Percentiles rank a stretch among this genome's conserved stretches.
These are phyloP conservation scores for Zygoascus tannicola DNA, from an alignment of 805 yeast genomes.

Conservation along the genomic window DNA sequence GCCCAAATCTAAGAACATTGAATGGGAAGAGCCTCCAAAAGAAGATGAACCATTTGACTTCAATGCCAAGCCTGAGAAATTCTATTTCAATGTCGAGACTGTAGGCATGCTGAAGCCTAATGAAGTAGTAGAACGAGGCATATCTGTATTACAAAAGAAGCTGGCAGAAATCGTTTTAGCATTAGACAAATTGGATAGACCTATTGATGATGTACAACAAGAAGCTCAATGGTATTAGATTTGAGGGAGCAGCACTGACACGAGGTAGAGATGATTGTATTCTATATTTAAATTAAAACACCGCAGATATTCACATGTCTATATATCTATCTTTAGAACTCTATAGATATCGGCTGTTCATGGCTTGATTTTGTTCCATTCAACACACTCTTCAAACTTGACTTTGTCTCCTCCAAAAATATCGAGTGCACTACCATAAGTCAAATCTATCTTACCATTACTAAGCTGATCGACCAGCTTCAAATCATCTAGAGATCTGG, in stretches of 20 bases:
- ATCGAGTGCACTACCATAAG: constrained; percentile 88
- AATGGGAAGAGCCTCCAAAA: constrained; percentile 92
- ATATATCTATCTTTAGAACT: no score
- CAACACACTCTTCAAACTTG: constrained; percentile 60
- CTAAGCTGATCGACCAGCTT: constrained; percentile 58
- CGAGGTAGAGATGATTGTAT: no score
- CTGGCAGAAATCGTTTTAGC: constrained; percentile 80
- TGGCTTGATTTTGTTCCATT: constrained; percentile 77
- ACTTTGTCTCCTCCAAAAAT: constrained; percentile 88
- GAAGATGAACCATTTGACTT: constrained; percentile 82
- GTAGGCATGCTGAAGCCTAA: constrained; percentile 84
- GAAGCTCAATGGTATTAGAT: constrained; percentile 4
- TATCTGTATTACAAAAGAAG: constrained; percentile 78
- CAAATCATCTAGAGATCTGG: constrained; percentile 63
- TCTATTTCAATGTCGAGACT: constrained; percentile 85
- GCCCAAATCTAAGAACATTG: constrained; percentile 84
- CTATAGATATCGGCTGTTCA: no score
- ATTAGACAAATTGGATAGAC: constrained; percentile 31
- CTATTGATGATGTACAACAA: constrained; percentile 3
- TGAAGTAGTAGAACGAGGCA: constrained; percentile 78
- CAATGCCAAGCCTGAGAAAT: constrained; percentile 68
- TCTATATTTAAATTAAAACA: no score
- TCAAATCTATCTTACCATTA: constrained; percentile 76
- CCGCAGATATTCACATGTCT: no score
- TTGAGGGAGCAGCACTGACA: no score